Evolutionary conservation across 805 yeast genomes (phyloP).

Genomic region (Cyberlindnera galapagoensis): DNA sequence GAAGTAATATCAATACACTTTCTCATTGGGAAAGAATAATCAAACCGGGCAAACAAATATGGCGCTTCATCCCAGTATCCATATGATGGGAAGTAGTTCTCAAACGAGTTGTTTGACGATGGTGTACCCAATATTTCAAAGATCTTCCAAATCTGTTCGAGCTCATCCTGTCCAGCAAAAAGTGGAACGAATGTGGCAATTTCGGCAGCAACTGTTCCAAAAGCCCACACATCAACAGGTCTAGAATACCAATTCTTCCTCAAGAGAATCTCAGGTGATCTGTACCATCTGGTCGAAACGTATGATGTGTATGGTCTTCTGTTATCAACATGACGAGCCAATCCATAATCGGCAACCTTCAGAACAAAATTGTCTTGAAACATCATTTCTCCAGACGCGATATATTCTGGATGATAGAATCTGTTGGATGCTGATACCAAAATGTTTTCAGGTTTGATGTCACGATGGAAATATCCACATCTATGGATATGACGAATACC

Average conservation of each 20-base stretch:
- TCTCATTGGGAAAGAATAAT: slow-evolving; percentile 50
- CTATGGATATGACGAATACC: slow-evolving; percentile 81
- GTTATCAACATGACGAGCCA: slow-evolving; percentile 56
- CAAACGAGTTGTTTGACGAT: slow-evolving; percentile 22
- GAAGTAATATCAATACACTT: slow-evolving; percentile 42
- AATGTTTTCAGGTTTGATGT: slow-evolving; percentile 90
- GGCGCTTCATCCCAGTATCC: slow-evolving; percentile 70
- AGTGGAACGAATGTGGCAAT: slow-evolving; percentile 67
- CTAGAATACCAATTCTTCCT: slow-evolving; percentile 55
- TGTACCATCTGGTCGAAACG: slow-evolving; percentile 81
- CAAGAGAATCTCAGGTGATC: slow-evolving; percentile 74
- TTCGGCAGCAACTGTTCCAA: slow-evolving; percentile 74
- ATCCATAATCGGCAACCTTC: slow-evolving; percentile 76
- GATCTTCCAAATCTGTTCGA: slow-evolving; percentile 72
- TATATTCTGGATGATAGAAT: slow-evolving; percentile 38
- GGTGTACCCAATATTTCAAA: slow-evolving; percentile 74
- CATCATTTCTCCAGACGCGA: slow-evolving; percentile 15
- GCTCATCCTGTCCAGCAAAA: slow-evolving; percentile 75
- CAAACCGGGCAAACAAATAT: slow-evolving; percentile 43
- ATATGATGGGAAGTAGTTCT: slow-evolving; percentile 44
- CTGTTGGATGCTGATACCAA: slow-evolving; percentile 54
- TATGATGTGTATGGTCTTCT: slow-evolving; percentile 60
- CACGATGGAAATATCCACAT: slow-evolving; percentile 72
- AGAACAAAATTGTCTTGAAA: slow-evolving; percentile 44
- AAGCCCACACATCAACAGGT: slow-evolving; percentile 83